phyloP scores from a whole-genome alignment of 495 filamentous ascomycete genomes.

The Viridothelium virens region DNA sequence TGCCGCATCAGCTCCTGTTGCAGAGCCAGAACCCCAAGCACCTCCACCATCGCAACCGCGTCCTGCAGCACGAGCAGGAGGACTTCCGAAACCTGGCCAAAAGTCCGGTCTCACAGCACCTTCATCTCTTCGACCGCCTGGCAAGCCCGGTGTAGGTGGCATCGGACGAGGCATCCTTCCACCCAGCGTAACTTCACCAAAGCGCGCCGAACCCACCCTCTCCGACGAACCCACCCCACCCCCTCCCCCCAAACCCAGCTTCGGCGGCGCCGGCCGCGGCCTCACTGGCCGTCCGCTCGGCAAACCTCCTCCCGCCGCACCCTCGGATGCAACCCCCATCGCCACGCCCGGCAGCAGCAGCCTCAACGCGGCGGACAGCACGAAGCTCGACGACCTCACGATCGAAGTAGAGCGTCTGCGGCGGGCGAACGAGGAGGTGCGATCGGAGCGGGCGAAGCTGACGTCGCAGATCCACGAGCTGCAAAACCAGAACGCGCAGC shows the following conservation, averaged over 20 bases:
- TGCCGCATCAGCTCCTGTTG: constrained; percentile 48
- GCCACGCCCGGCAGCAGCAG: constrained; percentile 44
- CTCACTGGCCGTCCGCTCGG: constrained; percentile 79
- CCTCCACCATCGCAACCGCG: constrained; percentile 49
- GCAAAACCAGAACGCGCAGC: constrained; percentile 87
- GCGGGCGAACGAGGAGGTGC: constrained; percentile 64
- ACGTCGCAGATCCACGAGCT: constrained; percentile 76
- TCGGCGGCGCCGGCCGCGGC: constrained; percentile 65
- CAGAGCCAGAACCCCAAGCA: constrained; percentile 36
- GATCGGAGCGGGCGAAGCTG: constrained; percentile 63
- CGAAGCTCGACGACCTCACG: constrained; percentile 83
- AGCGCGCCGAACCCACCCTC: constrained; percentile 44
- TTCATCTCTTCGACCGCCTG: constrained; percentile 14
- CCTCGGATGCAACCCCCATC: constrained; percentile 31
- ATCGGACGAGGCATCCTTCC: constrained; percentile 56
- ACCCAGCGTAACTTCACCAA: constrained; percentile 39
- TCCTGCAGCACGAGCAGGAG: constrained; percentile 51
- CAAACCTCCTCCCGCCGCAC: constrained; percentile 53
- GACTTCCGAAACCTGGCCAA: constrained; percentile 54
- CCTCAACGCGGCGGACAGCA: constrained; percentile 66
- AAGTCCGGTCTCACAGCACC: constrained; percentile 52
- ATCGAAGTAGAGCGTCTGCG: constrained; percentile 69
- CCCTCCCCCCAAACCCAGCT: constrained; percentile 56
- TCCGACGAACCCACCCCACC: constrained; percentile 54
- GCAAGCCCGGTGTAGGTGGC: constrained; percentile 21